Percentiles rank a stretch among this genome's conserved stretches.
phyloP scores from a whole-genome alignment of 257 asterid genomes.

The Solanum sitiens region DNA sequence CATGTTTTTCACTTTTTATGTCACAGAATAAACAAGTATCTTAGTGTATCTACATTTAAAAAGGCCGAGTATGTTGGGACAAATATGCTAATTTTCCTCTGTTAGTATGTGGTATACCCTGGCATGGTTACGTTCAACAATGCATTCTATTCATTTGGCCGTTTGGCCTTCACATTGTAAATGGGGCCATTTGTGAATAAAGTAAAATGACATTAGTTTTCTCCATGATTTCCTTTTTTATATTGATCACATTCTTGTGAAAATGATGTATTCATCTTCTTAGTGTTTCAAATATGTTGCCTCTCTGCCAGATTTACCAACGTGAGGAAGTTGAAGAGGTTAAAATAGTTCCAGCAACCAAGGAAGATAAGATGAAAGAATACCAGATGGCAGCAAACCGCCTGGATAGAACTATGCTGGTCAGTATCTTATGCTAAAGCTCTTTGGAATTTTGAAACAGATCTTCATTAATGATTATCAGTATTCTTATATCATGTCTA shows the following conservation, averaged over 20 bases:
- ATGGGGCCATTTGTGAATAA: neutral
- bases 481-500: neutral
- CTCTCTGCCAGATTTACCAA: constrained; percentile 60
- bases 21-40: neutral
- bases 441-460: neutral
- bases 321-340: constrained; percentile 78
- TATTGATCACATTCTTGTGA: neutral
- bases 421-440: constrained; percentile 21
- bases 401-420: constrained; percentile 63
- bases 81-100: neutral
- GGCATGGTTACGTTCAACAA: neutral
- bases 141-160: neutral
- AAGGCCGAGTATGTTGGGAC: neutral
- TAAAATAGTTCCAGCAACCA: constrained; percentile 53
- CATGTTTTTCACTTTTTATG: neutral
- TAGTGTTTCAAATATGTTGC: neutral
- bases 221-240: neutral
- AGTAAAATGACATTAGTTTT: neutral
- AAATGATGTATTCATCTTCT: neutral
- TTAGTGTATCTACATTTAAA: neutral
- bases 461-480: neutral
- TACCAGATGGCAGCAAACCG: constrained; percentile 75
- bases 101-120: neutral
- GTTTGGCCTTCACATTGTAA: neutral
- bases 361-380: constrained; percentile 58